Conservation (phyloP, 2,329 filamentous ascomycete genomes). For the Sclerotinia subarctica region DNA sequence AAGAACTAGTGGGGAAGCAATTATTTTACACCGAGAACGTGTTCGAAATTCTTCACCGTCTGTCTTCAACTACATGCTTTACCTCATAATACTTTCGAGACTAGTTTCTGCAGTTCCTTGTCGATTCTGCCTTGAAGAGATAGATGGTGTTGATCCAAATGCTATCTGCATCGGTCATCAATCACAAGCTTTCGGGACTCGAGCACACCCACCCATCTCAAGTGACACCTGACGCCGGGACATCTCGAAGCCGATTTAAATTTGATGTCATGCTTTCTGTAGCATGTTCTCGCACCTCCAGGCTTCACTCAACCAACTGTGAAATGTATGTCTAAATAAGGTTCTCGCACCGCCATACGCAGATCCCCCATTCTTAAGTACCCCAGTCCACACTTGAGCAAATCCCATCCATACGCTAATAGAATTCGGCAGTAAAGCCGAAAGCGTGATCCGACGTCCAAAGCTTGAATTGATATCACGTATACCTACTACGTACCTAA, state of each 20-base stretch:
- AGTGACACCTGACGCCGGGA: not conserved
- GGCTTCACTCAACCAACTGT: not conserved
- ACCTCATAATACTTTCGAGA: not conserved
- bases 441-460: not conserved
- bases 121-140: not conserved
- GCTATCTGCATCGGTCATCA: not conserved
- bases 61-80: not conserved
- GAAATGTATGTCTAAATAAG: constrained; percentile 12
- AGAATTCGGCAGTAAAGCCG: not conserved
- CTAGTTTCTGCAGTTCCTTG: constrained; percentile 1
- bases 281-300: not conserved
- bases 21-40: not conserved
- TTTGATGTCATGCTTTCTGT: not conserved
- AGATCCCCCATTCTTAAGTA: constrained; percentile 5
- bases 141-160: not conserved
- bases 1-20: not conserved
- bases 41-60: not conserved
- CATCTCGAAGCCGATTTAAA: no score
- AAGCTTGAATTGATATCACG: not conserved
- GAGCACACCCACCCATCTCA: not conserved
- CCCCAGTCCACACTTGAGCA: not conserved
- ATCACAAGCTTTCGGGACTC: not conserved
- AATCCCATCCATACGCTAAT: not conserved
- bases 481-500: not conserved
- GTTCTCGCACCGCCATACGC: constrained; percentile 6